phyloP scores from a whole-genome alignment of 768 basidiomycete genomes.

The Tylopilus rubrobrunneus region DNA sequence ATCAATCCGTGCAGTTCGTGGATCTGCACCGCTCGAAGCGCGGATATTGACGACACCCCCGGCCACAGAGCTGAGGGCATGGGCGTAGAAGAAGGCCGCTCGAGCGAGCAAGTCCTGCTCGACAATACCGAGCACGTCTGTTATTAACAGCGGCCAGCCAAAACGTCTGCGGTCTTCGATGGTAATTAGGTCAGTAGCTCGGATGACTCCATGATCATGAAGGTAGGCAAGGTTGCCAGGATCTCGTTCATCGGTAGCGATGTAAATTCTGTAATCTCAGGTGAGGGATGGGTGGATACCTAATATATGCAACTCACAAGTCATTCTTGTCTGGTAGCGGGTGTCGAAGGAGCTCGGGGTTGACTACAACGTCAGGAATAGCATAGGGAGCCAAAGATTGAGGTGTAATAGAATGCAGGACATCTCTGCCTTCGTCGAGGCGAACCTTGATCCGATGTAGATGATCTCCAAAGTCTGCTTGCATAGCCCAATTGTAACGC shows the following conservation, averaged over 20 bases:
- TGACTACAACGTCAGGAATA: constrained; percentile 18
- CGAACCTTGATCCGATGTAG: constrained; percentile 31
- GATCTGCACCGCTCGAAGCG: constrained; percentile 37
- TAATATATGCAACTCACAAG: constrained; percentile 10
- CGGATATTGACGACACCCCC: constrained; percentile 42
- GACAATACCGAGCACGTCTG: constrained; percentile 41
- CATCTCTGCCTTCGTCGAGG: constrained; percentile 18
- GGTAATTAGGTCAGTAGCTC: constrained; percentile 40
- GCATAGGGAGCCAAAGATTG: constrained; percentile 19
- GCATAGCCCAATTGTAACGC: constrained; percentile 35
- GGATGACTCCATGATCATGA: constrained; percentile 33
- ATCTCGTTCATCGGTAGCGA: constrained; percentile 42
- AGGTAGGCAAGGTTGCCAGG: constrained; percentile 33
- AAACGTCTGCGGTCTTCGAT: constrained; percentile 38
- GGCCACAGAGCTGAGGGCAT: constrained; percentile 39
- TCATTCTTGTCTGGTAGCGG: constrained; percentile 19
- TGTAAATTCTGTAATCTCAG: constrained; percentile 25
- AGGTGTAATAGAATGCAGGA: constrained; percentile 16
- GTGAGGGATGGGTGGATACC: constrained; percentile 4
- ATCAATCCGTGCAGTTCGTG: constrained; percentile 36
- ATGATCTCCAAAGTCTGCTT: constrained; percentile 33
- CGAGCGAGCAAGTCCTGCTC: constrained; percentile 41
- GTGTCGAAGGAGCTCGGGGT: constrained; percentile 14
- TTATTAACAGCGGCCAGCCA: constrained; percentile 42
- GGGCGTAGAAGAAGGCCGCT: constrained; percentile 39